phyloP scores from a whole-genome alignment of 441 rosid species.

The Adansonia madagascariensis region DNA sequence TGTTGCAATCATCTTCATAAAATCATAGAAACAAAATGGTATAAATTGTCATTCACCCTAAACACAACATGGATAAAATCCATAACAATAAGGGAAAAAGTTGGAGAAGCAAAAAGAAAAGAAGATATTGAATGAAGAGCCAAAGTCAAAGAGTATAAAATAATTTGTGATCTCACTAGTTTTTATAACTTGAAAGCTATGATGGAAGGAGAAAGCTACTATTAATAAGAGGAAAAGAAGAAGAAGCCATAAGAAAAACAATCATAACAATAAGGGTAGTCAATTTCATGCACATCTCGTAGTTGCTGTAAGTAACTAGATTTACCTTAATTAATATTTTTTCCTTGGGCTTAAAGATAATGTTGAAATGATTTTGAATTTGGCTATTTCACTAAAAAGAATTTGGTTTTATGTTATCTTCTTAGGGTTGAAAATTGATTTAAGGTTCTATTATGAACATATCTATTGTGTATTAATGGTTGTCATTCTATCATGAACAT shows the following conservation, averaged over 20 bases:
- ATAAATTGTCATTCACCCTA: too few relatives aligned
- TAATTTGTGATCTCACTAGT: slow-evolving; percentile 6
- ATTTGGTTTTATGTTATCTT: too few relatives aligned
- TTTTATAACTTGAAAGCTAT: slow-evolving; percentile 14
- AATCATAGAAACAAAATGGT: too few relatives aligned
- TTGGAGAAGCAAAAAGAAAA: neutral
- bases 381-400: too few relatives aligned
- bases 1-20: neutral
- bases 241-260: slow-evolving; percentile 4
- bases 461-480: too few relatives aligned
- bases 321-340: neutral
- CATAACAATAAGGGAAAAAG: too few relatives aligned
- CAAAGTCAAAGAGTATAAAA: slow-evolving; percentile 20
- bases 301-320: slow-evolving; percentile 3
- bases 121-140: slow-evolving; percentile 17
- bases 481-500: too few relatives aligned
- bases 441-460: too few relatives aligned
- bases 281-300: slow-evolving; percentile 3
- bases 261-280: neutral
- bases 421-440: too few relatives aligned
- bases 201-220: slow-evolving; percentile 19
- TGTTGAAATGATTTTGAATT: too few relatives aligned
- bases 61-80: too few relatives aligned
- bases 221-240: neutral
- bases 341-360: too few relatives aligned